A percentile compares a stretch with the other conserved stretches of the same genome.
These are phyloP conservation scores for Maudiozyma serrabonitensis DNA, from an alignment of 805 yeast species.

Conservation along the genomic window DNA sequence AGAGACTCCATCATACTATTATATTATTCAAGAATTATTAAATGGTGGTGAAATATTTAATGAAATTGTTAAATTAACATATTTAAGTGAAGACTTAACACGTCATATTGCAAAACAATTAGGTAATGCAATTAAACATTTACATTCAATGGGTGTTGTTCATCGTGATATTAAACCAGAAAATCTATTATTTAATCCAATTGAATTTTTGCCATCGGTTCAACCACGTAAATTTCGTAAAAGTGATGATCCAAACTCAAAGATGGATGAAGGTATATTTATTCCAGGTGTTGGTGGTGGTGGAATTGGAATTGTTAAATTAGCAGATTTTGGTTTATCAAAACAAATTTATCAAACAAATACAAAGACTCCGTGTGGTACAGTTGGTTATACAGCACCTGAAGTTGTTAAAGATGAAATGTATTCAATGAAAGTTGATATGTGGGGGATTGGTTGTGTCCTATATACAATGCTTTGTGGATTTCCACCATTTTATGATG, in stretches of 20 bases:
- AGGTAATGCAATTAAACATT: constrained; percentile 52
- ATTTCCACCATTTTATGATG: constrained; percentile 92
- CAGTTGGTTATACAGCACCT: constrained; percentile 97
- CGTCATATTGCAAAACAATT: constrained; percentile 57
- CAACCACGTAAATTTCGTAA: constrained; percentile 34
- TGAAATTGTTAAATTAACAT: constrained; percentile 56
- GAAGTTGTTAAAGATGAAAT: constrained; percentile 91
- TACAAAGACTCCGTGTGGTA: constrained; percentile 96
- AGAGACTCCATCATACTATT: constrained; percentile 52
- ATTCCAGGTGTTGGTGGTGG: constrained; percentile 81
- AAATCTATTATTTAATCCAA: constrained; percentile 56
- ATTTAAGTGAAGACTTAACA: constrained; percentile 54
- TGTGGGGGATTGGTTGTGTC: constrained; percentile 99
- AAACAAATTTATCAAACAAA: constrained; percentile 81
- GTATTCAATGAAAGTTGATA: constrained; percentile 89
- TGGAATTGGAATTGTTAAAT: constrained; percentile 76
- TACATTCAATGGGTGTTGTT: constrained; percentile 70
- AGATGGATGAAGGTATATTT: constrained; percentile 84
- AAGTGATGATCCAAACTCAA: constrained; percentile 58
- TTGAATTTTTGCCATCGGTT: constrained; percentile 38
- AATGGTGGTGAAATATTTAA: constrained; percentile 70
- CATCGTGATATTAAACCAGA: constrained; percentile 83
- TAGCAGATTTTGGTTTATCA: constrained; percentile 93
- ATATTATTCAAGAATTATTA: constrained; percentile 64
- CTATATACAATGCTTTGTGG: constrained; percentile 90